Evolutionary conservation across 345 rosid species (phyloP), one percentile per base, ranked within the genome.

Genomic region (Kernera saxatilis): DNA sequence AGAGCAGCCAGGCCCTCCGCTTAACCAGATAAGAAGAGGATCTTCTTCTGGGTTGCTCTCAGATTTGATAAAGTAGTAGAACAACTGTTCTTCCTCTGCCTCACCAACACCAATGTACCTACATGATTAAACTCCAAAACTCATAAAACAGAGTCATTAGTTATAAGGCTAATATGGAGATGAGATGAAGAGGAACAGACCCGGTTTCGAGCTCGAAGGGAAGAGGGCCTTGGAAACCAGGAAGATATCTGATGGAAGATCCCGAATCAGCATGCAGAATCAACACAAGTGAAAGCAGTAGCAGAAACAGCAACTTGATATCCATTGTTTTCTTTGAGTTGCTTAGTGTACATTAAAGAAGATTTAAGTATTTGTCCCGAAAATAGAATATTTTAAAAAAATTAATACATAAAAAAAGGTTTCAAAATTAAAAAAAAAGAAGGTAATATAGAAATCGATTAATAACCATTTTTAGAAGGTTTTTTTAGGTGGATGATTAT

Each of bases 141-240:
- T 55, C 1, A 59, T 32, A 21, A 50, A 23, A 15, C 29, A 40
- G 14, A 9, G 8, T 25, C 18, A 17, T 50, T 25, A 50, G 2
- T 6, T 33, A 18, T 1, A 19, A 51, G 8, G 25, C 13, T 13
- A 6, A 44, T 25, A 25, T 27, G 67, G 22, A 19, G 22, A 27
- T 25, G 14, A 22, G 40, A 62, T 23, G 46, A 4, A 19, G 51
- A 44, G 40, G 18, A 35, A 59, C 66, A 69, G 15, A 37, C 86
- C 88, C 86, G 5, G 85, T 83, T 75, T 85, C 82, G 29, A 85
- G 86, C 62, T 81, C 74, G 64, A 85, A 85, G 11, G 84, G 85
- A 75, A 85, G 86, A 12, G 75, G 49, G 9, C 67, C 81, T 15
- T 68, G 56, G 68, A 77, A 85, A 14, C 84, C 85, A 61, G 88